Base-by-base conservation (phyloP, 805 yeast species). In the Peterozyma toletana region DNA sequence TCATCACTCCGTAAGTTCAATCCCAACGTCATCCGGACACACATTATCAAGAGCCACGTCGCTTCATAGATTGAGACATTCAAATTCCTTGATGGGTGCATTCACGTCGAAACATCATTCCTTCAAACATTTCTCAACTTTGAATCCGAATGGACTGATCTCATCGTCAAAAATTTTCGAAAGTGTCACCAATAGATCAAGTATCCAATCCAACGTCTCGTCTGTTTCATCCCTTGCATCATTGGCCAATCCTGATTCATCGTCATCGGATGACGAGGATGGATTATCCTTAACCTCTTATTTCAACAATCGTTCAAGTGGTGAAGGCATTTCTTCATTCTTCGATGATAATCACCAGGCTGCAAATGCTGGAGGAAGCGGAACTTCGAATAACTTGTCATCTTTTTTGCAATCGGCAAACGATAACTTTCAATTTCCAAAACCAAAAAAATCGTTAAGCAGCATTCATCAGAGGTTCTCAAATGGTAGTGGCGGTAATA, bases 51-150 rank as follows among this genome's bases (percentile, higher is more conserved):
- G 42, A 17, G 42, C 42, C 6, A 14, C 39, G 10, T 43, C 42
- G 3, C 6, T 30, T 9, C 42, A 43, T 14, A 35, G 40, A 39
- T 29, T 39, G 10, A 43, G 42, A 43, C 46, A 43, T 15, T 43
- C 46, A 4, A 18, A 39, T 13, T 39, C 42, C 13, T n/a, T 43
- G 10, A 30, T 43, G 9, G 39, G 39, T 17, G 38, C 38, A 33
- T 31, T 31, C 9, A 31, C 27, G 7, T 37, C 38, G 13, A 42
- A 37, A 29, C 40, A 42, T 27, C 39, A 42, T 37, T 41, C 44
- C 3, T 21, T 41, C 37, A 42, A 42, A 35, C 39, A 34, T 33
- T 21, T 21, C 7, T 21, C 27, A 21, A 7, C 27, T 21, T 21
- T 21, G 27, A 21, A 21, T 21, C 27, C 27, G 4, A 21, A 21